A percentile compares a stretch with the other conserved stretches of the same genome.
Conservation (phyloP, 208 protist genomes). For the Trypanosoma caninum region DNA sequence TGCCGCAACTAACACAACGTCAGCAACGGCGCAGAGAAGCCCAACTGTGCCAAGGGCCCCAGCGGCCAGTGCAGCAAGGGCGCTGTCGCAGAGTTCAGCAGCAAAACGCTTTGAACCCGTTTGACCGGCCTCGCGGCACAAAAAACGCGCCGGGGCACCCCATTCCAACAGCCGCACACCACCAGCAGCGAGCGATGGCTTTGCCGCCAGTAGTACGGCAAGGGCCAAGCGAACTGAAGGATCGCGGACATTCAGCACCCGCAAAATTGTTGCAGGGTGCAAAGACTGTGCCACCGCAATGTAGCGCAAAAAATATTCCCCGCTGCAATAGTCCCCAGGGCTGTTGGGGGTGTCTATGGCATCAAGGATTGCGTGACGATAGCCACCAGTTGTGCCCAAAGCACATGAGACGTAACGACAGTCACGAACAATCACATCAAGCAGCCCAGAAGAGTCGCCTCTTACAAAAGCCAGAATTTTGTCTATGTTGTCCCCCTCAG, state of each 20-base stretch:
- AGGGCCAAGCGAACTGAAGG: constrained; percentile 2
- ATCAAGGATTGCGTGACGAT: constrained; percentile 30
- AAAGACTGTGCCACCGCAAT: constrained; percentile 50
- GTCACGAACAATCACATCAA: constrained; percentile 30
- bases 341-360: not conserved
- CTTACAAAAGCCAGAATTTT: constrained; percentile 10
- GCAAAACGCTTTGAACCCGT: constrained; percentile 40
- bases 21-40: constrained; percentile 55
- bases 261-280: constrained; percentile 61
- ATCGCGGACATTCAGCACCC: constrained; percentile 16
- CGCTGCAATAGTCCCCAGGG: not conserved
- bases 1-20: constrained; percentile 27
- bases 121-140: not conserved
- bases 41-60: constrained; percentile 52
- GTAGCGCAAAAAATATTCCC: constrained; percentile 42
- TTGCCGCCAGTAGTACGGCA: constrained; percentile 34
- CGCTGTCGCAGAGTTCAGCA: constrained; percentile 34
- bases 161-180: constrained; percentile 34
- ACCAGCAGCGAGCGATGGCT: constrained; percentile 31
- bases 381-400: not conserved
- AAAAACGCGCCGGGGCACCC: not conserved
- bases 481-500: not conserved
- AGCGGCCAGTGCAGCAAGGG: constrained; percentile 42
- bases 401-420: constrained; percentile 16
- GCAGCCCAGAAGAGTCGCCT: not conserved